A percentile compares a stretch with the other conserved stretches of the same genome.
These are phyloP conservation scores for Peltaster fructicola DNA, from an alignment of 2,329 filamentous ascomycete species.

Conservation along the genomic window DNA sequence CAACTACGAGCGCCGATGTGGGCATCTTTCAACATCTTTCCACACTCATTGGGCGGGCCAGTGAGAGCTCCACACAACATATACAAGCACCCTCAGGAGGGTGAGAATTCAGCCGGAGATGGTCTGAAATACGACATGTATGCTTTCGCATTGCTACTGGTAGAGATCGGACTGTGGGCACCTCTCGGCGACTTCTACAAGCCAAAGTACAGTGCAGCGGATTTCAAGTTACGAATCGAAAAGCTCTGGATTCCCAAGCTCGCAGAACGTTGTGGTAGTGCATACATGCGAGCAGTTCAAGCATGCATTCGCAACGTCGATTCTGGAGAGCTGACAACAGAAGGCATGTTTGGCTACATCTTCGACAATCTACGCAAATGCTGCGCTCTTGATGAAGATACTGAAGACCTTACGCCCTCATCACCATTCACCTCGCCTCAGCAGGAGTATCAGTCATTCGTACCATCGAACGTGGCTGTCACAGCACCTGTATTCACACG, in stretches of 20 bases:
- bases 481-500: no score
- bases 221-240: slow-evolving; percentile 47
- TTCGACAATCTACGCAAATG: slow-evolving; percentile 18
- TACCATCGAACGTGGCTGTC: no score
- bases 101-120: slow-evolving; percentile 32
- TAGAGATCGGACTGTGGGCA: slow-evolving; percentile 62
- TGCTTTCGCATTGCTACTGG: slow-evolving; percentile 52
- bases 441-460: no score
- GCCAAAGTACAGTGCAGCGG: slow-evolving; percentile 38
- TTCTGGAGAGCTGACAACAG: slow-evolving; percentile 10
- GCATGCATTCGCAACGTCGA: slow-evolving; percentile 56
- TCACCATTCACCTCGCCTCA: no score
- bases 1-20: slow-evolving; percentile 53
- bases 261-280: slow-evolving; percentile 50
- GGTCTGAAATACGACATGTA: slow-evolving; percentile 46
- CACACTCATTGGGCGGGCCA: slow-evolving; percentile 26
- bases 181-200: slow-evolving; percentile 43
- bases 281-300: slow-evolving; percentile 60
- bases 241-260: slow-evolving; percentile 47
- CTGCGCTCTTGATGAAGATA: slow-evolving; percentile 18
- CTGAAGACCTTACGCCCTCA: no score
- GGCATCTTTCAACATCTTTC: slow-evolving; percentile 60
- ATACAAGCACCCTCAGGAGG: slow-evolving; percentile 48
- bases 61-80: slow-evolving; percentile 34
- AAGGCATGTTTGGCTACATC: slow-evolving; percentile 15